A percentile compares a stretch with the other conserved stretches of the same genome.
These are phyloP conservation scores for Aspergillus campestris DNA, from an alignment of 495 filamentous ascomycete species.

Conservation along the genomic window DNA sequence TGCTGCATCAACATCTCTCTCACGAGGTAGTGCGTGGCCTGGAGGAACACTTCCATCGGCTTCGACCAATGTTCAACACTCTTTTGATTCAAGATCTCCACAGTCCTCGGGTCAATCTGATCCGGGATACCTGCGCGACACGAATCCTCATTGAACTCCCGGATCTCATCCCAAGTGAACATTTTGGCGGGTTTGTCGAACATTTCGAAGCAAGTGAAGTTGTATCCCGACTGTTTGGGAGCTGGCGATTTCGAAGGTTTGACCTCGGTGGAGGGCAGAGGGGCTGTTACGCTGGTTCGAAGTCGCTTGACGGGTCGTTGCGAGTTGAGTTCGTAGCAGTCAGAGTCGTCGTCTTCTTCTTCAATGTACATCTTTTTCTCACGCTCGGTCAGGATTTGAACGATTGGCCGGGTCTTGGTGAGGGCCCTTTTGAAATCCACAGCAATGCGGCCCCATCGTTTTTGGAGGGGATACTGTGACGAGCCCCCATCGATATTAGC, in stretches of 20 bases:
- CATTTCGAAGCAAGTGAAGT: slow-evolving; percentile 8
- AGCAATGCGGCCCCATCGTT: slow-evolving; percentile 27
- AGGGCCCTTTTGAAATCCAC: slow-evolving; percentile 29
- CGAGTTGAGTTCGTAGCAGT: slow-evolving; percentile 18
- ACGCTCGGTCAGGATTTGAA: slow-evolving; percentile 13
- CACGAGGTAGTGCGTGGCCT: slow-evolving; percentile 20
- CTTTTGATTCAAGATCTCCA: slow-evolving; percentile 28
- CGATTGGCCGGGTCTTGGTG: slow-evolving; percentile 23
- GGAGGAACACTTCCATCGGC: slow-evolving; percentile 23
- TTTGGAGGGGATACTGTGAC: slow-evolving; percentile 24
- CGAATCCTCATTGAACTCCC: slow-evolving; percentile 28
- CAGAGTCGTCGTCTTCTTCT: slow-evolving; percentile 14
- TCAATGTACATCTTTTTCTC: not conserved
- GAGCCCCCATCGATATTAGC: slow-evolving; percentile 29
- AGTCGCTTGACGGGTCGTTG: slow-evolving; percentile 10
- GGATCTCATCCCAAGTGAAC: slow-evolving; percentile 26
- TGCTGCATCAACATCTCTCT: slow-evolving; percentile 20
- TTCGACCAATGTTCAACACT: slow-evolving; percentile 34
- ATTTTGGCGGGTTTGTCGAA: slow-evolving; percentile 8
- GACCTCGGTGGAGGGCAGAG: no score
- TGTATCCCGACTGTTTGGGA: slow-evolving; percentile 3
- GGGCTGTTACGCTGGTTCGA: no score
- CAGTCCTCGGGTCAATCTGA: slow-evolving; percentile 34
- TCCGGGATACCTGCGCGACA: slow-evolving; percentile 30
- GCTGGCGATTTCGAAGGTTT: not conserved